Evolutionary conservation across 2,329 filamentous ascomycete genomes (phyloP).

Genomic region (Dendryphion nanum): DNA sequence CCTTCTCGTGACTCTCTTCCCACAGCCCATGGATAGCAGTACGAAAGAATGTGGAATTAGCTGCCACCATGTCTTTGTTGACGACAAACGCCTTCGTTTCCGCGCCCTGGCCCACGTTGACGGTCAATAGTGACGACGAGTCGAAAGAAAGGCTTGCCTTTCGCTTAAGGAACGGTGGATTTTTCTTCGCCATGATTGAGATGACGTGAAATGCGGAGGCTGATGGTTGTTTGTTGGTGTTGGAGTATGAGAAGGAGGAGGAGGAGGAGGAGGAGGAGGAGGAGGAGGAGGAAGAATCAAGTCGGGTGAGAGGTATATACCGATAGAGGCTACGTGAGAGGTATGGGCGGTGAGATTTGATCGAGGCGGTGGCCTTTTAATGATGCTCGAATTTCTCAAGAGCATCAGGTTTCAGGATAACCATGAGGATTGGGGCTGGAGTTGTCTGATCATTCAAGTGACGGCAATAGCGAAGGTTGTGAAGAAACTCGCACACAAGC

Average conservation of each 20-base stretch:
- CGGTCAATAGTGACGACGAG: constrained; percentile 1
- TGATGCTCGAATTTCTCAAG: neutral
- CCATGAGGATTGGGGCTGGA: neutral
- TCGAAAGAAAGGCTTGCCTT: constrained; percentile 3
- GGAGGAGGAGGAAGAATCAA: neutral
- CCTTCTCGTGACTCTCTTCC: neutral
- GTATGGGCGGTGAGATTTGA: neutral
- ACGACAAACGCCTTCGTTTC: no score
- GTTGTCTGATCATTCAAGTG: neutral
- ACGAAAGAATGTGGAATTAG: neutral
- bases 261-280: neutral
- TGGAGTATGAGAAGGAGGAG: neutral
- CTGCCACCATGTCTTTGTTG: no score
- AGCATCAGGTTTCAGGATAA: neutral
- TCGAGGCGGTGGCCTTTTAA: neutral
- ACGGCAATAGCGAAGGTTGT: neutral
- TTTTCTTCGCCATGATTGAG: no score
- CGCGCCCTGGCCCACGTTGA: constrained; percentile 9
- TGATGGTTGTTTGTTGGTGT: no score
- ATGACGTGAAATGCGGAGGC: no score
- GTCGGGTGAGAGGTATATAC: neutral
- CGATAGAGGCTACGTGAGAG: neutral
- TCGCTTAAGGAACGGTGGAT: constrained; percentile 16
- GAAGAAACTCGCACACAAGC: no score
- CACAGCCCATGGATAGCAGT: neutral